Evolutionary conservation across 192 early-diverging fungal species (phyloP).

Genomic region (Gonapodya prolifera): DNA sequence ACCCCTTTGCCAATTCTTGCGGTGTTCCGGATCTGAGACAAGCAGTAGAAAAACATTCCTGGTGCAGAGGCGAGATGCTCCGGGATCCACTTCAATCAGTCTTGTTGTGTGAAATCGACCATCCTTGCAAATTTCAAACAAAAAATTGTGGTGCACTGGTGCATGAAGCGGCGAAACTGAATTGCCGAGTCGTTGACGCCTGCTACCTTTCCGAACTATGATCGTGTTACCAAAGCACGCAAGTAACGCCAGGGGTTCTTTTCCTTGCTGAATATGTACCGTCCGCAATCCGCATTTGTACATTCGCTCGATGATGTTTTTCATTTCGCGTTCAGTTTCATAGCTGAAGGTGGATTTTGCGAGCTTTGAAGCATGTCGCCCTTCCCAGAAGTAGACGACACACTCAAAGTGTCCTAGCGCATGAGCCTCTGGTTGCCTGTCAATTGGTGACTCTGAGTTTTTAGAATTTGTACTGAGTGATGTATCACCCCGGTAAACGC

Average conservation of each 20-base stretch:
- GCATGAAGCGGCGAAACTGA: background rate
- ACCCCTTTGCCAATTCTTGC: background rate
- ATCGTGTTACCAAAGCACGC: slow-evolving; percentile 30
- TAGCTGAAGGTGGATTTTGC: slow-evolving; percentile 33
- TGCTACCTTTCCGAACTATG: slow-evolving; percentile 25
- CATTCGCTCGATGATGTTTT: slow-evolving; percentile 25
- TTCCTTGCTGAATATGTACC: slow-evolving; percentile 24
- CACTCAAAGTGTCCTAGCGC: slow-evolving; percentile 22
- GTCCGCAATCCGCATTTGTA: slow-evolving; percentile 27
- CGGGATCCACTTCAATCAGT: slow-evolving; percentile 22
- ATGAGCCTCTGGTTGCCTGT: background rate
- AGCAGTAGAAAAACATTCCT: slow-evolving; percentile 34
- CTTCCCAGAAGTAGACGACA: slow-evolving; percentile 44
- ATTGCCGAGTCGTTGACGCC: slow-evolving; percentile 4
- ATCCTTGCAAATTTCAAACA: slow-evolving; percentile 39
- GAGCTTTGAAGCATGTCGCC: slow-evolving; percentile 15
- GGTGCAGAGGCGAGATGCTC: slow-evolving; percentile 13
- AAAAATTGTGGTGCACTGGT: background rate
- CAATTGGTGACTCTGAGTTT: background rate
- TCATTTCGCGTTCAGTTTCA: slow-evolving; percentile 30
- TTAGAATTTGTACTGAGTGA: background rate
- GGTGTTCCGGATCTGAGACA: background rate
- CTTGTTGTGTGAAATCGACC: slow-evolving; percentile 24
- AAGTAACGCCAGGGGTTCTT: slow-evolving; percentile 32
- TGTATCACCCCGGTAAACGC: slow-evolving; percentile 28